Percentiles rank a stretch among this genome's conserved stretches.
phyloP scores from a whole-genome alignment of 371 early-diverging fungal genomes.

The Paraphysoderma sedebokerense region DNA sequence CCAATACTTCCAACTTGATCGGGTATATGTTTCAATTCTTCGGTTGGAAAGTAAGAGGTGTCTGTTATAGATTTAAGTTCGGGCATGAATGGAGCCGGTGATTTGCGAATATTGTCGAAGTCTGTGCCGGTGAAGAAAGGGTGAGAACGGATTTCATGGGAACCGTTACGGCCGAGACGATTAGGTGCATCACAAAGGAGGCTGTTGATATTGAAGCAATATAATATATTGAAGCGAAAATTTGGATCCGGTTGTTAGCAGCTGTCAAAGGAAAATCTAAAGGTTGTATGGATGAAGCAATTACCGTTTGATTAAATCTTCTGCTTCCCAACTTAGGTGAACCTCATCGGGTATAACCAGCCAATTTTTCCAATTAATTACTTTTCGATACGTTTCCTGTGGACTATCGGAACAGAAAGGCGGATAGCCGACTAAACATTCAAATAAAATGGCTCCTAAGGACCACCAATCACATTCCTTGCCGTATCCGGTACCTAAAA shows the following conservation, averaged over 20 bases:
- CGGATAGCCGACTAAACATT: conserved; percentile 90
- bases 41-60: conserved; percentile 90
- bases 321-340: conserved; percentile 71
- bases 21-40: conserved; percentile 55
- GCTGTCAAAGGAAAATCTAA: conserved; percentile 18
- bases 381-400: conserved; percentile 93
- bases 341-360: conserved; percentile 86
- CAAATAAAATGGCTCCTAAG: conserved; percentile 94
- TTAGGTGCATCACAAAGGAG: conserved; percentile 70
- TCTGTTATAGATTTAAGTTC: conserved; percentile 87
- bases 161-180: conserved; percentile 62
- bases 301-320: conserved; percentile 71
- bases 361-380: conserved; percentile 83
- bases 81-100: conserved; percentile 85
- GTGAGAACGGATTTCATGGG: conserved; percentile 78
- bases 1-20: not conserved
- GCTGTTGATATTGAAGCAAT: conserved; percentile 13
- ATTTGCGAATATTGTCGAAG: conserved; percentile 67
- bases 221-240: not conserved
- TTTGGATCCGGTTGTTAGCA: not conserved
- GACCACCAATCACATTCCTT: conserved; percentile 99
- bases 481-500: conserved; percentile 83
- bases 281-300: conserved; percentile 5
- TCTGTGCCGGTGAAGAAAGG: conserved; percentile 91
- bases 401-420: conserved; percentile 92